Evolutionary conservation across 129 eudicot species (phyloP), one percentile per base, ranked within the genome.

Genomic region (Oenanthe sinensis): DNA sequence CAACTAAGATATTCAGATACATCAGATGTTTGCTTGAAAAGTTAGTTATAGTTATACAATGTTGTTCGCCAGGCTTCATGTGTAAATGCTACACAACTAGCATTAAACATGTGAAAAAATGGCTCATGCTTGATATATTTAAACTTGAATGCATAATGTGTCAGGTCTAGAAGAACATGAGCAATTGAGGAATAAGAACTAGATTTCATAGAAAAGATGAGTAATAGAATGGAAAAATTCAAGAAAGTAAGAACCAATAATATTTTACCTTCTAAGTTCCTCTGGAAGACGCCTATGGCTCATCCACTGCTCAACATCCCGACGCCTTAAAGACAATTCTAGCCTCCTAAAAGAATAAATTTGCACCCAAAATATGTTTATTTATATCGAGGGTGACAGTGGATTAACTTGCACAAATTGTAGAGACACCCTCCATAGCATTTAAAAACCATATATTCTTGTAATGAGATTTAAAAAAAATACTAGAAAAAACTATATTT

Each of bases 271-370:
- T 79, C 86, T 84, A 67, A 94, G 81, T 10, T 85, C 83, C 77
- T 75, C 88, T 11, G 96, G 96, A 90, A 94, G 83, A 60, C 86
- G 96, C 24, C 96, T 87, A 71, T 94, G 98, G 60, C 93, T 88
- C 97, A 94, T 94, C 98, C 98, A 94, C 70, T 87, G 92, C 85
- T 94, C 96, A 72, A 94, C 93, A 83, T 94, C 98, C 75, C 97
- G 92, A 76, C 92, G 86, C 84, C 98, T 91, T 65, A 33, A 94
- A 74, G 97, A 89, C 92, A 84, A 82, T 85, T 94, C 97, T 40
- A 90, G 79, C 82, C 91, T 88, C 90, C 98, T 94, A 80, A 72
- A 74, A 45, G 40, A 45, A 45, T 4, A 24, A 22, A 45, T 4
- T 12, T 72, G 37, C 77, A 74, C 36, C 11, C 58, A 74, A 14